Evolutionary conservation across 306 rosid genomes (phyloP), one percentile per base, ranked within the genome.

Genomic region (Albizia julibrissin): DNA sequence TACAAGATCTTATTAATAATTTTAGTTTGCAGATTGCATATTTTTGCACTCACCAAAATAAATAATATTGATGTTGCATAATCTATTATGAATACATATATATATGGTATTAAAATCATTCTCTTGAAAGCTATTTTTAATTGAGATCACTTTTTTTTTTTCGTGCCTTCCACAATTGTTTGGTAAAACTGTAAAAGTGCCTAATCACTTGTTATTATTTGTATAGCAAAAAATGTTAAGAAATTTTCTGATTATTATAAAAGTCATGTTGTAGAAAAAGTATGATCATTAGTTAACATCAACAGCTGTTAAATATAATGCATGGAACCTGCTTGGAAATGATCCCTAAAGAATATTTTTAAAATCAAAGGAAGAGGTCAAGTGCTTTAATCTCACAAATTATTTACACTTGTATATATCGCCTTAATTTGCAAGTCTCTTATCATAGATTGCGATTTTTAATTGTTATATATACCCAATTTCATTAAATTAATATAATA

Each of bases 1-100:
- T 69, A 69, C 64, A 74, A 72, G 83, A 69, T 79, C 56, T 49
- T 16, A 69, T 27, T 52, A 78, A 40, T 40, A 0, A 79, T 34
- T 79, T 56, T 82, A 74, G 75, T 69, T 82, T 31, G 15, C 67
- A 79, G n/a, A 61, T 69, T 74, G 56, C n/a, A 56, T 56, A n/a
- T 21, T 37, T 37, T 74, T 74, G 59, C 27, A 67, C 39, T 29
- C 43, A 26, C 40, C 49, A 24, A 12, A 24, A 61, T 58, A 61
- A 65, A 84, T 69, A 10, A 58, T n/a, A 70, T 75, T 80, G 9
- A 50, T 5, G 7, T 5, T 34, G 39, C 39, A 4, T 40, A 18
- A 50, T 6, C 58, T 31, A 39, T 39, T 54, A 54, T 54, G 61
- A 54, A 54, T 22, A 46, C 19, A 54, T 10, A 29, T 29, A 29